These are phyloP conservation scores for Eragrostis tef DNA, from an alignment of 202 grass and related monocot species.

Conservation along the genomic window DNA sequence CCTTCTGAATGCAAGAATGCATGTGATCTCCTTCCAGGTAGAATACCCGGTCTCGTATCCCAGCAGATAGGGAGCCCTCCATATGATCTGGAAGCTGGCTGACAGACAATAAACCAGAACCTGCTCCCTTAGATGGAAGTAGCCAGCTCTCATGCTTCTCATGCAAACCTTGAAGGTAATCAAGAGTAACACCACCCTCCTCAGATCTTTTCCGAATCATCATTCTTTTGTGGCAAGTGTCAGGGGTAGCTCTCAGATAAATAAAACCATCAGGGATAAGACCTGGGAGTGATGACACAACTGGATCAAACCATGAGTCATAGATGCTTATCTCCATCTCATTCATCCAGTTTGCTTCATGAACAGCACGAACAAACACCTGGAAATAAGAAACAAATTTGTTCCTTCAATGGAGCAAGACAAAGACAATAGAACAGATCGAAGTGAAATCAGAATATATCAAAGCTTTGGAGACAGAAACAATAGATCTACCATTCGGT, in stretches of 20 bases:
- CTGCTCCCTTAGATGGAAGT: slow-evolving; percentile 58
- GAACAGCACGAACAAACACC: slow-evolving; percentile 82
- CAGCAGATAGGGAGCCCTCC: slow-evolving; percentile 62
- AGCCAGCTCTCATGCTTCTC: slow-evolving; percentile 92
- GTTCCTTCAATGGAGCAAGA: background rate
- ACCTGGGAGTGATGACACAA: slow-evolving; percentile 79
- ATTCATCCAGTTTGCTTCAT: slow-evolving; percentile 89
- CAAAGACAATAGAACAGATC: background rate
- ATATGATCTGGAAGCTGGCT: slow-evolving; percentile 66
- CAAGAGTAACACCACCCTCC: slow-evolving; percentile 68
- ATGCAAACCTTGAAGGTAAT: slow-evolving; percentile 76
- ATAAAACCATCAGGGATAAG: slow-evolving; percentile 88
- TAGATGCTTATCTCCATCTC: slow-evolving; percentile 93
- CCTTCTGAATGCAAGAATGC: slow-evolving; percentile 84
- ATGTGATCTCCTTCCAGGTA: slow-evolving; percentile 78
- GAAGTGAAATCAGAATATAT: slow-evolving; percentile 21
- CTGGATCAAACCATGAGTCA: slow-evolving; percentile 89
- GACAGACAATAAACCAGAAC: slow-evolving; percentile 62
- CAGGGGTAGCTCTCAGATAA: slow-evolving; percentile 80
- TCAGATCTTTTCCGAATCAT: slow-evolving; percentile 66
- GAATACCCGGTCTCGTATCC: slow-evolving; percentile 72
- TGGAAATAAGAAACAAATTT: slow-evolving; percentile 33
- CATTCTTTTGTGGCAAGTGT: slow-evolving; percentile 86
- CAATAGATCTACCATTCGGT: slow-evolving; percentile 67
- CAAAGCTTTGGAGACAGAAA: slow-evolving; percentile 22